Conservation (phyloP, 331 rosid genomes). For the Quercus lobata region DNA sequence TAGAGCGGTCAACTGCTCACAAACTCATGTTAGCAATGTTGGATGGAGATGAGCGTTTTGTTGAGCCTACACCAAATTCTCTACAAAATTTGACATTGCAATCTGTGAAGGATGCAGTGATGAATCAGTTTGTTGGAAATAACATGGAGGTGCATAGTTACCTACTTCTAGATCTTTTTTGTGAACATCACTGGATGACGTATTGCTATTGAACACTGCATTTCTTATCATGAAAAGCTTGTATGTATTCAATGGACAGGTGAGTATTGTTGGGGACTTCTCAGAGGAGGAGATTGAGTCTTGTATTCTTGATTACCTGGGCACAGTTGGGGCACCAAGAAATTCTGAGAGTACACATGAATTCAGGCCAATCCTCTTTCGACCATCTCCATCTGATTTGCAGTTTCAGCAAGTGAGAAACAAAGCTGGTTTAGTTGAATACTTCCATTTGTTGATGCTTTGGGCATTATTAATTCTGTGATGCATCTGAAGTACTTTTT, state of each 20-base stretch:
- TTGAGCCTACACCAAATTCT: constrained; percentile 90
- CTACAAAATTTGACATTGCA: constrained; percentile 82
- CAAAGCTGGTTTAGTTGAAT: constrained; percentile 17
- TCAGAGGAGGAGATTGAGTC: constrained; percentile 87
- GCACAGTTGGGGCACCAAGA: constrained; percentile 66
- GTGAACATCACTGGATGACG: not conserved
- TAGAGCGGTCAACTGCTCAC: constrained; percentile 99
- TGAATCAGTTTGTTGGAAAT: constrained; percentile 85
- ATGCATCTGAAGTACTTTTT: not conserved
- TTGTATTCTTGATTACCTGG: constrained; percentile 93
- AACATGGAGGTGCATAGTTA: constrained; percentile 88
- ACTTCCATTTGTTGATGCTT: not conserved
- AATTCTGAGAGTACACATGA: constrained; percentile 27
- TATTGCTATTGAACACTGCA: constrained; percentile 13
- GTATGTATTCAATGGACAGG: constrained; percentile 42
- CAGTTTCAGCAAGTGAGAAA: constrained; percentile 89
- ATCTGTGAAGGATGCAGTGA: constrained; percentile 89
- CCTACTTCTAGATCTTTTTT: constrained; percentile 14
- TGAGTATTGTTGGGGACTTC: constrained; percentile 91
- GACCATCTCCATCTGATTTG: constrained; percentile 64
- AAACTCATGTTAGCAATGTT: constrained; percentile 98
- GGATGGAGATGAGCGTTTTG: constrained; percentile 93
- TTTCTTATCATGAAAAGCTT: not conserved
- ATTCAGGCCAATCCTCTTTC: constrained; percentile 62
- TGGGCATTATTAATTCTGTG: not conserved